These are phyloP conservation scores for Cercospora nicotianae DNA, from an alignment of 2,329 filamentous ascomycete species.

Conservation along the genomic window DNA sequence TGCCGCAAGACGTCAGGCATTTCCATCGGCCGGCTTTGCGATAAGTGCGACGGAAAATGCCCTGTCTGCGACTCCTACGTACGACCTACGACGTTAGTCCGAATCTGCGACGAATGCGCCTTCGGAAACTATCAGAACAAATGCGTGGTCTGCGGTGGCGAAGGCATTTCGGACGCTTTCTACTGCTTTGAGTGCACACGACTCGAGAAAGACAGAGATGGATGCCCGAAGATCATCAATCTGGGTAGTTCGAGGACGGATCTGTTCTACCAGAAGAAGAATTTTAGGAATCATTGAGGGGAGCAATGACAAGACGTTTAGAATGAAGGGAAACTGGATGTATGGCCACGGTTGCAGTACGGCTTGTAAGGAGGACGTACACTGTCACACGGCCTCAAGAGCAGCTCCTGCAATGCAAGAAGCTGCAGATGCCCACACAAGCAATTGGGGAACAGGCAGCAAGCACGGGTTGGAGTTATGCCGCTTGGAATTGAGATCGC, in stretches of 20 bases:
- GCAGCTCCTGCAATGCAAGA: neutral
- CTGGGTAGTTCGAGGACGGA: conserved; percentile 93
- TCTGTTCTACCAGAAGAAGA: conserved; percentile 76
- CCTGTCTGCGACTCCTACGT: conserved; percentile 99
- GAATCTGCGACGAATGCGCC: conserved; percentile 98
- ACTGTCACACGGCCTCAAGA: neutral
- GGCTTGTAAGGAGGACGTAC: neutral
- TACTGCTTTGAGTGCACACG: conserved; percentile 99
- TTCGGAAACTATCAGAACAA: conserved; percentile 99
- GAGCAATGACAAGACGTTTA: neutral
- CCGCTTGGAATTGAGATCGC: neutral
- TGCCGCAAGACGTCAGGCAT: conserved; percentile 98
- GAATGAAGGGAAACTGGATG: neutral
- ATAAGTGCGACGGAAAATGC: conserved; percentile 99
- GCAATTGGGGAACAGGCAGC: neutral
- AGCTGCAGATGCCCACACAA: neutral
- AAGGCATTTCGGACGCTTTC: conserved; percentile 96
- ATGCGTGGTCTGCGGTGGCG: conserved; percentile 96
- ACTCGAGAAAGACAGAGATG: conserved; percentile 93
- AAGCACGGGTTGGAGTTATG: neutral
- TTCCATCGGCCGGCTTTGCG: conserved; percentile 96
- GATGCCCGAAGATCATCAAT: conserved; percentile 99
- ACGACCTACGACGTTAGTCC: conserved; percentile 91
- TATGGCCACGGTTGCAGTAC: neutral
- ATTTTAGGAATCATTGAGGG: conserved; percentile 60